A percentile compares a stretch with the other conserved stretches of the same genome.
Evolutionary conservation across 2,329 filamentous ascomycete species (phyloP).

Genomic region (Bipolaris cookei): DNA sequence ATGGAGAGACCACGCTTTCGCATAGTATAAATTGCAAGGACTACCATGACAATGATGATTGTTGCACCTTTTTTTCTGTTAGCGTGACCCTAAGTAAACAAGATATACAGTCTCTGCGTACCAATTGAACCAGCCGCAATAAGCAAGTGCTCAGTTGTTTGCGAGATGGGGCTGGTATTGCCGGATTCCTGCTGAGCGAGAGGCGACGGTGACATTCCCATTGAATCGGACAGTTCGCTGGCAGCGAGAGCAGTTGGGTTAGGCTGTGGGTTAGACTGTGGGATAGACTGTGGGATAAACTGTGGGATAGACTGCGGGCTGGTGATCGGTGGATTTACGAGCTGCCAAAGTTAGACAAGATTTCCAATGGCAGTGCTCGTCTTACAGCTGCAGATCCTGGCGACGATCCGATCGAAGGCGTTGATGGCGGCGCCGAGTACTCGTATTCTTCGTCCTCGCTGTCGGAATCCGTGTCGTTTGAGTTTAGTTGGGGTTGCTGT

Average conservation of each 20-base stretch:
- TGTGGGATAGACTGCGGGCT: background rate
- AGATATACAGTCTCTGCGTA: slow-evolving; percentile 10
- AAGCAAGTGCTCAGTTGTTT: slow-evolving; percentile 49
- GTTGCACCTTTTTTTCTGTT: slow-evolving; percentile 45
- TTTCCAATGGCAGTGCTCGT: background rate
- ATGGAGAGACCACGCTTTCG: slow-evolving; percentile 48
- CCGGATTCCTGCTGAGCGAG: slow-evolving; percentile 19
- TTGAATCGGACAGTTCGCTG: slow-evolving; percentile 35
- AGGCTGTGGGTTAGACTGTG: background rate
- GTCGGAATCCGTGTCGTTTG: slow-evolving; percentile 19
- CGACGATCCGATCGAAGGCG: slow-evolving; percentile 10
- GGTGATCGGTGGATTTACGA: slow-evolving; percentile 32
- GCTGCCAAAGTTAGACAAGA: slow-evolving; percentile 29
- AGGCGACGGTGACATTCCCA: slow-evolving; percentile 31
- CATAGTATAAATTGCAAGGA: slow-evolving; percentile 47
- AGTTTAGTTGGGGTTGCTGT: slow-evolving; percentile 19
- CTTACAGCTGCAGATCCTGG: slow-evolving; percentile 32
- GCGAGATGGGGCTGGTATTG: slow-evolving; percentile 36
- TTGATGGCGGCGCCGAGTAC: background rate
- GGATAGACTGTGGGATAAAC: slow-evolving; percentile 17
- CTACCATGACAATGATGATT: slow-evolving; percentile 47
- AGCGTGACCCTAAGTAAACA: slow-evolving; percentile 10
- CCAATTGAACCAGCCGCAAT: slow-evolving; percentile 52
- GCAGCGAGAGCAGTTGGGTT: slow-evolving; percentile 29
- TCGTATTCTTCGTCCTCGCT: slow-evolving; percentile 1